These are phyloP conservation scores for Annona cherimola DNA, from an alignment of 164 flowering plant genomes.

Conservation along the genomic window DNA sequence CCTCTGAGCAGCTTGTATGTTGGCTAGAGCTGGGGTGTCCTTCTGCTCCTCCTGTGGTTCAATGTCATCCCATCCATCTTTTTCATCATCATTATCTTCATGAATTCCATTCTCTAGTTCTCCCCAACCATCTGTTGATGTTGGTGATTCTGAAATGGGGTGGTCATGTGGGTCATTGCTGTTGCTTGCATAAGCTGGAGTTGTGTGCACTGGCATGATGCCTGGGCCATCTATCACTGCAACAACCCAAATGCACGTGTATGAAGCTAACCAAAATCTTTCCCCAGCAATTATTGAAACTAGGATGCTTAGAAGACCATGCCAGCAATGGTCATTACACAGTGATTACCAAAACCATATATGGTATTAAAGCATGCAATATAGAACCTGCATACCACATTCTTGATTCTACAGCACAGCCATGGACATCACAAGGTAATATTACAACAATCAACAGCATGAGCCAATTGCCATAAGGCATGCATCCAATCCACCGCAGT, in stretches of 20 bases:
- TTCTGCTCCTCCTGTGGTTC: slow-evolving; percentile 81
- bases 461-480: too few relatives aligned
- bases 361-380: too few relatives aligned
- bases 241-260: slow-evolving; percentile 12
- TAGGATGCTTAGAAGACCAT: too few relatives aligned
- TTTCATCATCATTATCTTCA: slow-evolving; percentile 56
- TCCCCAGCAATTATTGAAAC: too few relatives aligned
- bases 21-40: slow-evolving; percentile 73
- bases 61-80: slow-evolving; percentile 96
- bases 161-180: slow-evolving; percentile 42
- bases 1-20: slow-evolving; percentile 89
- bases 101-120: slow-evolving; percentile 78
- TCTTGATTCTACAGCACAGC: too few relatives aligned
- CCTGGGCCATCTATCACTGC: slow-evolving; percentile 37
- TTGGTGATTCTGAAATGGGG: slow-evolving; percentile 65
- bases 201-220: slow-evolving; percentile 28
- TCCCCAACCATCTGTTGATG: slow-evolving; percentile 98
- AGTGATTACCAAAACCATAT: too few relatives aligned
- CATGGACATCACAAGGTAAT: too few relatives aligned
- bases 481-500: too few relatives aligned
- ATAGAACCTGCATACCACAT: too few relatives aligned
- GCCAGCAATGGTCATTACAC: too few relatives aligned
- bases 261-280: neutral
- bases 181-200: slow-evolving; percentile 27
- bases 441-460: too few relatives aligned